A percentile compares a stretch with the other conserved stretches of the same genome.
phyloP scores from a whole-genome alignment of 148 eudicot genomes.

The Silene conica region DNA sequence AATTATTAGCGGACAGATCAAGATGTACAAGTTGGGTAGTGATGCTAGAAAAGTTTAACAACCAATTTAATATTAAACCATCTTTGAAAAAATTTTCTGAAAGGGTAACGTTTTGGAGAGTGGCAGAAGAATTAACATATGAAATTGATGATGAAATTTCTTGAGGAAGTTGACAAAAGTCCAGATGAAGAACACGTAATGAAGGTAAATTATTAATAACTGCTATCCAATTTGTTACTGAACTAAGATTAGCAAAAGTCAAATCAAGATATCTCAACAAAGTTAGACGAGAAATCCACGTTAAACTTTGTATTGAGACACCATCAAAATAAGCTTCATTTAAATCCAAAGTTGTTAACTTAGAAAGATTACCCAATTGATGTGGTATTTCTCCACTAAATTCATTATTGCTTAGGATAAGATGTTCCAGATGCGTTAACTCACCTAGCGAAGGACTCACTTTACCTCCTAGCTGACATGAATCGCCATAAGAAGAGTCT shows the following conservation, averaged over 20 bases:
- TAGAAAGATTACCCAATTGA: background rate
- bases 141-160: conserved; percentile 11
- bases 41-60: conserved; percentile 24
- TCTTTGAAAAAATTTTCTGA: conserved; percentile 12
- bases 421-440: conserved; percentile 1
- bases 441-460: background rate
- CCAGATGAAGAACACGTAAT: conserved; percentile 19
- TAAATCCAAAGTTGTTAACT: background rate
- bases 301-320: background rate
- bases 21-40: conserved; percentile 20
- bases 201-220: conserved; percentile 17
- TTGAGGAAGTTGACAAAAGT: conserved; percentile 5
- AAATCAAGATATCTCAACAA: conserved; percentile 9
- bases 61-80: conserved; percentile 15
- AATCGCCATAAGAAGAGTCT: no score
- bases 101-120: conserved; percentile 20
- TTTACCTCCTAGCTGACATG: no score
- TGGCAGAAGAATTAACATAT: conserved; percentile 15
- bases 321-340: background rate
- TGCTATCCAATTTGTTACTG: conserved; percentile 5
- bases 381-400: background rate
- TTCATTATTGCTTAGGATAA: background rate
- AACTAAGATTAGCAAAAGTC: conserved; percentile 9
- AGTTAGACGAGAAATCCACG: conserved; percentile 19
- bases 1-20: no score